Base-by-base conservation (phyloP, 495 filamentous ascomycete species). In the Physcia stellaris region DNA sequence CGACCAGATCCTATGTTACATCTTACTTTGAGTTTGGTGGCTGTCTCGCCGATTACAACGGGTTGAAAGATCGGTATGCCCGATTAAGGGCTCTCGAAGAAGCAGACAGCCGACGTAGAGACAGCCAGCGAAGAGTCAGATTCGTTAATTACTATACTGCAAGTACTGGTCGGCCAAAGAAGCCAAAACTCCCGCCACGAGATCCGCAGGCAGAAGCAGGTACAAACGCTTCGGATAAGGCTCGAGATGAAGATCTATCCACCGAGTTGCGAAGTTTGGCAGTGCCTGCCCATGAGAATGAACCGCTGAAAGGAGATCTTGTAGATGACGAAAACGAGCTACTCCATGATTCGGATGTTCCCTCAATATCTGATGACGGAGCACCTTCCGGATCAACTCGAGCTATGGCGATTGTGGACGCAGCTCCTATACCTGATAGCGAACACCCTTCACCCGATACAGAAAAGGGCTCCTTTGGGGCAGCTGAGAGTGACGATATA, bases 131-230 rank as follows among this genome's bases (percentile, higher is more conserved):
- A 36, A 63, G 71, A 37, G 68, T 88, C 9, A 67, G 85, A 2
- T 94, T 94, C 50, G 64, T 83, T 28, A 94, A 95, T 50, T 95
- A 93, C 54, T 94, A 90, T 50, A 94, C 88, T 6, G 68, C 80
- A 19, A 86, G 83, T 39, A 80, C 79, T 4, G 86, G 85, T 2
- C 60, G 62, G 40, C 65, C 64, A 21, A 73, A 80, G 60, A 65
- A 56, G 42, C 32, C 43, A 12, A 54, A 58, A 30, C 48, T 54
- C 18, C 47, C 56, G 1, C 41, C 41, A 22, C n/a, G n/a, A n/a
- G n/a, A n/a, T n/a, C n/a, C n/a, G n/a, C 41, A 51, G 13, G 19
- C 43, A 32, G 30, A 46, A 16, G 35, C 35, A 26, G 27, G 47
- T 24, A 16, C 33, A 24, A 22, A 39, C 31, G 38, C 24, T 12